phyloP scores from a whole-genome alignment of 2,329 filamentous ascomycete genomes.

The Plenodomus tracheiphilus region DNA sequence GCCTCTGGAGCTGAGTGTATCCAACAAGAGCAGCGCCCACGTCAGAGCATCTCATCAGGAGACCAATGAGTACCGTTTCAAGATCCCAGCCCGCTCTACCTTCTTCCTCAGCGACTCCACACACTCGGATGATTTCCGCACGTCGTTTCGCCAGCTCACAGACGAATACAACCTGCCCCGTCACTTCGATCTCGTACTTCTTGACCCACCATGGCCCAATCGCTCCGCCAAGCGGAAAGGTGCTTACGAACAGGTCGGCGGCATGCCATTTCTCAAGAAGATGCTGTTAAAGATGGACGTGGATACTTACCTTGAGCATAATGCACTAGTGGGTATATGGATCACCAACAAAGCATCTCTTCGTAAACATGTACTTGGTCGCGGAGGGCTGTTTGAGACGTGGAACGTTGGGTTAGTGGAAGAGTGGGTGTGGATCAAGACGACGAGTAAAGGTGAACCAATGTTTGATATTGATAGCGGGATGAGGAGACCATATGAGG shows the following conservation, averaged over 20 bases:
- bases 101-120: conserved; percentile 55
- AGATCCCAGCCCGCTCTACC: conserved; percentile 54
- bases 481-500: conserved; percentile 79
- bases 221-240: conserved; percentile 68
- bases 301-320: conserved; percentile 42
- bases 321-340: conserved; percentile 69
- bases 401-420: conserved; percentile 69
- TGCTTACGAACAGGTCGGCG: conserved; percentile 52
- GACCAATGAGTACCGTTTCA: conserved; percentile 38
- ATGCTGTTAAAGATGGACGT: conserved; percentile 53
- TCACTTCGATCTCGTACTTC: conserved; percentile 67
- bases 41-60: background rate
- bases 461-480: conserved; percentile 62
- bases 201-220: conserved; percentile 84
- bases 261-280: conserved; percentile 51
- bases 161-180: conserved; percentile 48
- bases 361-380: conserved; percentile 58
- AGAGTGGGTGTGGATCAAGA: conserved; percentile 81
- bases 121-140: conserved; percentile 41
- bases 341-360: conserved; percentile 71
- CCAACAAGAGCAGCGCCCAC: conserved; percentile 8
- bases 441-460: conserved; percentile 66
- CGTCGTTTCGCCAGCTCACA: conserved; percentile 41
- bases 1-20: conserved; percentile 31
- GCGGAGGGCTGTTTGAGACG: conserved; percentile 62